Evolutionary conservation across 2,329 filamentous ascomycete genomes (phyloP).

Genomic region (Sclerotinia trifoliorum): DNA sequence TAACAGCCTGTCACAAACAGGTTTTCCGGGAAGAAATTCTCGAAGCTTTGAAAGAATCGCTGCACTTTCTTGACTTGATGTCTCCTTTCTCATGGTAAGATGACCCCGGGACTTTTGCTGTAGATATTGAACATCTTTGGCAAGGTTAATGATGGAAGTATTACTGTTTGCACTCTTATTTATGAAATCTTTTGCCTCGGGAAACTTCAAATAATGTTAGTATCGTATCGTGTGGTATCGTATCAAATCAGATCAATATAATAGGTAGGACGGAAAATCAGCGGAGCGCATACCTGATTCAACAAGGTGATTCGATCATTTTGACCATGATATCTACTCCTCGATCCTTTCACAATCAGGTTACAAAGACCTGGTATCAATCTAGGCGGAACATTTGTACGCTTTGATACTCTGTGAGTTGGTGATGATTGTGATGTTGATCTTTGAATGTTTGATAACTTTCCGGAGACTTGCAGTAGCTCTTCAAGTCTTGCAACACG

Average conservation of each 20-base stretch:
- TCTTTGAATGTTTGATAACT: background rate
- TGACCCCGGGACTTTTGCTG: conserved; percentile 16
- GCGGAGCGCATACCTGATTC: background rate
- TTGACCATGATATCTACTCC: conserved; percentile 23
- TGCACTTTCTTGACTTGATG: conserved; percentile 11
- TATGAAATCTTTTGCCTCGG: conserved; percentile 19
- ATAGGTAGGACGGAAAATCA: background rate
- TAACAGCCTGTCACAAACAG: conserved; percentile 29
- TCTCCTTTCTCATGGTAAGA: conserved; percentile 21
- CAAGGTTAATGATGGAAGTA: conserved; percentile 8
- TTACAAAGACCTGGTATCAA: conserved; percentile 7
- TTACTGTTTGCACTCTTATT: conserved; percentile 17
- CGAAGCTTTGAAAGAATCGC: conserved; percentile 14
- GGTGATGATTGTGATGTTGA: background rate
- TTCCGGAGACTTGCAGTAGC: conserved; percentile 17
- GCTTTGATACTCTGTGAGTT: background rate
- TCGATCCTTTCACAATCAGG: conserved; percentile 14
- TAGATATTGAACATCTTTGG: conserved; percentile 24
- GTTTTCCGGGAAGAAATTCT: conserved; percentile 21
- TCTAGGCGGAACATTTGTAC: background rate
- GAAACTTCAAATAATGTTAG: conserved; percentile 14
- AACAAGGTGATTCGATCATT: conserved; percentile 22
- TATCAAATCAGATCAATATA: too few relatives aligned
- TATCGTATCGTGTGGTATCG: background rate
- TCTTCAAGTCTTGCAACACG: conserved; percentile 21